These are phyloP conservation scores for Vicia faba DNA, from an alignment of 306 rosid genomes.

Conservation along the genomic window DNA sequence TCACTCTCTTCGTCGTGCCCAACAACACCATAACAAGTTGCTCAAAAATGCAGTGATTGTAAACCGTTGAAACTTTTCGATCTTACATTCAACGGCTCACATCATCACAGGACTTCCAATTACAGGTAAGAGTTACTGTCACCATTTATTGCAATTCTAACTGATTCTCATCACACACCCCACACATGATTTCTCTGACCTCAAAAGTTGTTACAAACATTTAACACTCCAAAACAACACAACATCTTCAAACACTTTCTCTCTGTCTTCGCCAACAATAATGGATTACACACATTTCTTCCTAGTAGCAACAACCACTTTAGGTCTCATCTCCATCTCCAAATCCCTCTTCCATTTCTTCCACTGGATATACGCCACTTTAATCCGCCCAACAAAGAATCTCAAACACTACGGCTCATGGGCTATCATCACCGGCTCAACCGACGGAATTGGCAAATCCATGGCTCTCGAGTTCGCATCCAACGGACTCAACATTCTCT, in stretches of 20 bases:
- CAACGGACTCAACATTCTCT: constrained; percentile 61
- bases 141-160: background rate
- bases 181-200: too few relatives aligned
- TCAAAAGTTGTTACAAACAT: too few relatives aligned
- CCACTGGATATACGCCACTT: constrained; percentile 54
- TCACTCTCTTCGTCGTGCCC: too few relatives aligned
- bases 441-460: constrained; percentile 87
- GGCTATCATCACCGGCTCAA: constrained; percentile 79
- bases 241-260: too few relatives aligned
- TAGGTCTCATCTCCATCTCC: constrained; percentile 52
- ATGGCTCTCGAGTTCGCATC: constrained; percentile 61
- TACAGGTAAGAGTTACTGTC: background rate
- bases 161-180: background rate
- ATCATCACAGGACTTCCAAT: too few relatives aligned
- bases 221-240: too few relatives aligned
- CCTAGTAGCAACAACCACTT: constrained; percentile 18
- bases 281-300: constrained; percentile 12
- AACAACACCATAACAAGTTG: too few relatives aligned
- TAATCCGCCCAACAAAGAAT: constrained; percentile 61
- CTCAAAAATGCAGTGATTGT: too few relatives aligned
- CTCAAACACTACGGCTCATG: constrained; percentile 76
- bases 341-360: constrained; percentile 26
- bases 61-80: too few relatives aligned
- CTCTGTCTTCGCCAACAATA: too few relatives aligned
- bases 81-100: too few relatives aligned